A percentile compares a stretch with the other conserved stretches of the same genome.
Conservation (phyloP, 805 yeast genomes). For the Komagataella populi region DNA sequence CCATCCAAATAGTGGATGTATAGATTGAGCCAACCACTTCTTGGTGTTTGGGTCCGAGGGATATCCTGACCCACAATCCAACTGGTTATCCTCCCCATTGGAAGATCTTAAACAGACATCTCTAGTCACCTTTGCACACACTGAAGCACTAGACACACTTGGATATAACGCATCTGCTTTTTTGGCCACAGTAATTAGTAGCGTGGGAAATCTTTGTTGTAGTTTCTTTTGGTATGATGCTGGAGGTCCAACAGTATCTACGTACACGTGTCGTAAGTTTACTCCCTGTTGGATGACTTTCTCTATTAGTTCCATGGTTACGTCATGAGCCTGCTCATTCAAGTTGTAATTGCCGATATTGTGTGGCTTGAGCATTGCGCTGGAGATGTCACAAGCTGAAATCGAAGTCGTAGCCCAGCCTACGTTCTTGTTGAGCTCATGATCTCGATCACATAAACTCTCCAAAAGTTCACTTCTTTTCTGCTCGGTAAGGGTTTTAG, state of each 20-base stretch:
- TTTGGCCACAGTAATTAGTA: constrained; percentile 73
- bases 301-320: constrained; percentile 70
- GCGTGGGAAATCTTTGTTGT: constrained; percentile 48
- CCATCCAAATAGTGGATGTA: constrained; percentile 84
- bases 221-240: constrained; percentile 67
- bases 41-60: constrained; percentile 86
- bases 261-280: constrained; percentile 57
- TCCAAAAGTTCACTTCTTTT: constrained; percentile 48
- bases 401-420: constrained; percentile 85
- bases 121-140: constrained; percentile 93
- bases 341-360: constrained; percentile 54
- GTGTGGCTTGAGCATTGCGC: constrained; percentile 71
- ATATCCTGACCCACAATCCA: constrained; percentile 77
- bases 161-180: constrained; percentile 92
- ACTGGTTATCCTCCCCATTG: constrained; percentile 11
- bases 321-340: constrained; percentile 94
- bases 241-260: constrained; percentile 98
- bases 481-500: constrained; percentile 70
- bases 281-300: constrained; percentile 50
- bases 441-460: constrained; percentile 21
- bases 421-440: constrained; percentile 37
- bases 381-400: constrained; percentile 77
- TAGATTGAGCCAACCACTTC: constrained; percentile 50
- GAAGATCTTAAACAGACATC: constrained; percentile 31
- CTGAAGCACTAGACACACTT: constrained; percentile 86